A percentile compares a stretch with the other conserved stretches of the same genome.
These are phyloP conservation scores for Fusarium buharicum DNA, from an alignment of 2,329 filamentous ascomycete genomes.

Conservation along the genomic window DNA sequence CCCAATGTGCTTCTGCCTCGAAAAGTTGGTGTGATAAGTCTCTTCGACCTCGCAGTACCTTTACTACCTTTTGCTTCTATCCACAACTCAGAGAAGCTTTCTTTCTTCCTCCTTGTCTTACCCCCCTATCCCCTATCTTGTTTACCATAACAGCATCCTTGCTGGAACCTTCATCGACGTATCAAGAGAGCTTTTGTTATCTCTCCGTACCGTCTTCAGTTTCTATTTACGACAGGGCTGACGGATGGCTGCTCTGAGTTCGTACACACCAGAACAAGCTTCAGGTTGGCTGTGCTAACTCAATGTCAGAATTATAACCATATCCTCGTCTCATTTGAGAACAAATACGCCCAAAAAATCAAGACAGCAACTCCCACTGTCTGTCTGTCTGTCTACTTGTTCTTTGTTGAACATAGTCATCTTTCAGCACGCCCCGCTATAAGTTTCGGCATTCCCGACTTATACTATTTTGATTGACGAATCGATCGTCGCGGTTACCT, in stretches of 20 bases:
- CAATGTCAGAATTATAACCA: conserved; percentile 41
- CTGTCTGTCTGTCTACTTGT: conserved; percentile 27
- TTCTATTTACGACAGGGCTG: conserved; percentile 48
- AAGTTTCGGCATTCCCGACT: conserved; percentile 40
- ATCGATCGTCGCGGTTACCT: conserved; percentile 32
- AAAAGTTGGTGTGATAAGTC: conserved; percentile 40
- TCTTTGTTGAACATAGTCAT: conserved; percentile 13
- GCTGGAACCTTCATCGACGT: conserved; percentile 31
- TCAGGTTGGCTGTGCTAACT: conserved; percentile 45
- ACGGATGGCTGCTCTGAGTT: conserved; percentile 48
- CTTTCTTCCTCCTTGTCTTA: conserved; percentile 14
- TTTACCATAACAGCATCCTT: conserved; percentile 16
- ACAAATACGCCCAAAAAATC: conserved; percentile 17
- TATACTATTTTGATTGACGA: conserved; percentile 39
- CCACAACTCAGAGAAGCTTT: conserved; percentile 27
- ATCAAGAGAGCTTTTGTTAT: conserved; percentile 46
- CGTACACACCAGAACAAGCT: conserved; percentile 36
- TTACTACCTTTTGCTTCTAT: conserved; percentile 20
- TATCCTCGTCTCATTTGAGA: conserved; percentile 37
- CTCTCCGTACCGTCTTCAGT: conserved; percentile 42
- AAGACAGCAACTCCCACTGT: conserved; percentile 17
- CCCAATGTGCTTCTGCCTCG: conserved; percentile 14
- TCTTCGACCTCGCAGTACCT: conserved; percentile 37
- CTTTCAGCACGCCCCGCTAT: conserved; percentile 14
- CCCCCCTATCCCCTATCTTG: conserved; percentile 22